Evolutionary conservation across 352 stramenopile genomes (phyloP).

Genomic region (Phytophthora colocasiae): DNA sequence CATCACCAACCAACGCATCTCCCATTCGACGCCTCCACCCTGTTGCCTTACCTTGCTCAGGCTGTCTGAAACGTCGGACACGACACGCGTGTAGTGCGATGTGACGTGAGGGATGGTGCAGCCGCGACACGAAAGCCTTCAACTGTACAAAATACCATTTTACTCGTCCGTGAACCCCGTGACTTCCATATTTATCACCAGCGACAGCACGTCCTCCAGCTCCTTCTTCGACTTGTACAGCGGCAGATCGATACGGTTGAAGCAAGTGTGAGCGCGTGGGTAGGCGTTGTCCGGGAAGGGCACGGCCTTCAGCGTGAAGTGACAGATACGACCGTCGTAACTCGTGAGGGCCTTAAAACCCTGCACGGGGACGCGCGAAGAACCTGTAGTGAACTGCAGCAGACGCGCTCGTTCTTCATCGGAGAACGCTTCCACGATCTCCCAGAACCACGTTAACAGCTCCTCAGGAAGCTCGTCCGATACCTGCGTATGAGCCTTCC

Average conservation of each 20-base stretch:
- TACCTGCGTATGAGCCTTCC: conserved; percentile 90
- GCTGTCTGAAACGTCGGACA: conserved; percentile 19
- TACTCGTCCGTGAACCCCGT: conserved; percentile 94
- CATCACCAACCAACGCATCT: conserved; percentile 21
- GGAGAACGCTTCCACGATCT: conserved; percentile 66
- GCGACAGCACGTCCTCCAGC: conserved; percentile 94
- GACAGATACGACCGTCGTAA: conserved; percentile 83
- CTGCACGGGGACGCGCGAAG: conserved; percentile 85
- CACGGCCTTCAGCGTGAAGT: conserved; percentile 74
- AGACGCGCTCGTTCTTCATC: conserved; percentile 84
- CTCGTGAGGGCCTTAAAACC: conserved; percentile 85
- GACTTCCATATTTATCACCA: conserved; percentile 97
- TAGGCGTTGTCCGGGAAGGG: conserved; percentile 66
- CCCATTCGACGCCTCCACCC: conserved; percentile 28
- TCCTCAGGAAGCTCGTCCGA: conserved; percentile 80
- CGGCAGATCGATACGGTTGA: conserved; percentile 86
- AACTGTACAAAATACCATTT: conserved; percentile 53
- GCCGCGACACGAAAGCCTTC: conserved; percentile 31
- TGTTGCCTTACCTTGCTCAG: conserved; percentile 31
- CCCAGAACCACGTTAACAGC: conserved; percentile 84
- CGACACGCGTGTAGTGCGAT: conserved; percentile 12
- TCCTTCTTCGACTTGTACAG: conserved; percentile 91
- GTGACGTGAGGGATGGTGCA: conserved; percentile 32
- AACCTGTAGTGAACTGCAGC: conserved; percentile 87
- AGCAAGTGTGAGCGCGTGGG: conserved; percentile 81